Evolutionary conservation across 2,329 filamentous ascomycete genomes (phyloP).

Genomic region (Orbilia brochopaga): DNA sequence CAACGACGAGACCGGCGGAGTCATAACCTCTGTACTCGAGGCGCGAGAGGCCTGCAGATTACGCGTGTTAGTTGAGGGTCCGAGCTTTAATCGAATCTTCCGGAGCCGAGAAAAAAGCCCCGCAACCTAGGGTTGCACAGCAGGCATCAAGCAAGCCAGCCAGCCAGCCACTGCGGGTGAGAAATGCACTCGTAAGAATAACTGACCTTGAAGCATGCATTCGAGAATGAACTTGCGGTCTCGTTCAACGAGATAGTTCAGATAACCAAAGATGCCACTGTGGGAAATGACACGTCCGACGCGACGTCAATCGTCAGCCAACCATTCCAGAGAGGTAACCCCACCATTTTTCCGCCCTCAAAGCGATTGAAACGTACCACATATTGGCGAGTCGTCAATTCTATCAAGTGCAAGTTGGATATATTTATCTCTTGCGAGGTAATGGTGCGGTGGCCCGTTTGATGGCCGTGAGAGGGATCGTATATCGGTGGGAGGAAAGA

Average conservation of each 20-base stretch:
- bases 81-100: constrained; percentile 52
- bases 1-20: constrained; percentile 91
- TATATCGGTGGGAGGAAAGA: not conserved
- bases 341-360: not conserved
- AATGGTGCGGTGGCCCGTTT: not conserved
- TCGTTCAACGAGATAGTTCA: constrained; percentile 99
- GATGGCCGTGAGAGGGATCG: not conserved
- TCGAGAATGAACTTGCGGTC: constrained; percentile 95
- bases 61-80: constrained; percentile 1
- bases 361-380: constrained; percentile 37
- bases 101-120: constrained; percentile 7
- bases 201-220: constrained; percentile 87
- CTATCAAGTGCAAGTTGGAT: not conserved
- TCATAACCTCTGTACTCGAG: constrained; percentile 99
- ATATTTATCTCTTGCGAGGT: constrained; percentile 2
- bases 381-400: constrained; percentile 17
- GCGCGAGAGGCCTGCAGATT: constrained; percentile 77
- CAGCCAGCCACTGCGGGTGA: not conserved
- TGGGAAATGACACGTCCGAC: not conserved
- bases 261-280: constrained; percentile 96
- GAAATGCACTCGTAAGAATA: not conserved
- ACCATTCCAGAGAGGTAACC: not conserved
- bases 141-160: not conserved
- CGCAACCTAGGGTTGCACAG: constrained; percentile 1
- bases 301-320: not conserved